Evolutionary conservation across 2,329 filamentous ascomycete species (phyloP), one percentile per base, ranked within the genome.

Genomic region (Byssoonygena ceratinophila): DNA sequence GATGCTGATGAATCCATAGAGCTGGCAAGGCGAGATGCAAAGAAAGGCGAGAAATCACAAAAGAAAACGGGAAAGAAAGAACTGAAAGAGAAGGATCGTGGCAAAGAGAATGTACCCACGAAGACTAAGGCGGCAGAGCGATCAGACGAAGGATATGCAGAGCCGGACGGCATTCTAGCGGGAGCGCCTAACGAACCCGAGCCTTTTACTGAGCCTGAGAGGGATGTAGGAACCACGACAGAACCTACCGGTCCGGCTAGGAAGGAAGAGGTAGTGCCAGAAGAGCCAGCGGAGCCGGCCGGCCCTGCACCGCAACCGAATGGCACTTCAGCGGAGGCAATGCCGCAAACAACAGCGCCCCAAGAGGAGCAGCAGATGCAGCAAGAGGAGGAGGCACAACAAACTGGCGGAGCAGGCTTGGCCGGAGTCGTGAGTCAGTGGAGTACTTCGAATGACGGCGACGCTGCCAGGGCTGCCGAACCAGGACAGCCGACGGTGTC

Each of bases 401-500:
- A 25, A 29, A 6, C 23, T 6, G 39, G 27, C 6, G 49, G 18
- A 37, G 4, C 16, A 9, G 27, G 27, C 14, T 29, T 51, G 3
- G 29, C n/a, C 11, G 49, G 49, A 18, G 9, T 27, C 12, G 16
- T 49, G 18, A 32, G 46, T 14, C 51, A 53, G 29, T 53, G 51
- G 51, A 53, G 51, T 20, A 53, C 45, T 18, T 53, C 51, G 0
- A 45, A 53, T 45, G 39, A 44, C 18, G 46, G 51, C 29, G 51
- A 43, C 12, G 12, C 37, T 14, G 39, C 37, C 12, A 14, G 36
- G 16, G n/a, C 41, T 5, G 34, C 14, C 3, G 43, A 46, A 34
- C 32, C 32, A 46, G n/a, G 14, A 40, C 32, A 46, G 22, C 32
- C 23, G 16, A 25, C 27, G 11, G 20, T 4, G n/a, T 31, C 50